phyloP scores from a whole-genome alignment of 345 rosid species.

The Dipteronia dyeriana region DNA sequence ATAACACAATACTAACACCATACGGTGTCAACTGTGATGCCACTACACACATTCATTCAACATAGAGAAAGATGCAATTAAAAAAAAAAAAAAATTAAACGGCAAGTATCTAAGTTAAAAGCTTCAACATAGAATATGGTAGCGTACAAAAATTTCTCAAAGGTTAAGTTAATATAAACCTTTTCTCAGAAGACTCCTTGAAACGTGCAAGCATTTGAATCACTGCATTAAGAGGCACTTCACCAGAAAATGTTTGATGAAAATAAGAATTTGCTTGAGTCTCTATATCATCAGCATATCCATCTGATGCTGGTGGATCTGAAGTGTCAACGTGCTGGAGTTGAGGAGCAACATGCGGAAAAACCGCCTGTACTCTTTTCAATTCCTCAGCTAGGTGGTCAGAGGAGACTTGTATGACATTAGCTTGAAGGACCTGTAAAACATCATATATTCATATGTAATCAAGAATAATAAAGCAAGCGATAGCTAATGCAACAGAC shows the following conservation, averaged over 20 bases:
- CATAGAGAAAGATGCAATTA: neutral
- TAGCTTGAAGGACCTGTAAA: conserved; percentile 36
- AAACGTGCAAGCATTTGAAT: conserved; percentile 42
- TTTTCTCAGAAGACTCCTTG: conserved; percentile 36
- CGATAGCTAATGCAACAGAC: neutral
- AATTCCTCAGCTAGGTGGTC: conserved; percentile 34
- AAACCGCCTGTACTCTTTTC: conserved; percentile 20
- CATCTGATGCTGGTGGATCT: conserved; percentile 30
- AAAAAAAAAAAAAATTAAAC: neutral
- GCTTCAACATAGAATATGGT: neutral
- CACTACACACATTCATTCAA: neutral
- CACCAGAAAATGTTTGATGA: conserved; percentile 42
- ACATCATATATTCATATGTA: neutral
- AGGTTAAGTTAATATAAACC: conserved; percentile 16
- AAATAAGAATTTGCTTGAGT: conserved; percentile 40
- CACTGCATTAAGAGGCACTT: conserved; percentile 32
- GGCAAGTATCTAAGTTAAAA: neutral
- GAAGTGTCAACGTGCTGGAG: conserved; percentile 33
- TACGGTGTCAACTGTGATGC: neutral
- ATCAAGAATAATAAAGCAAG: neutral
- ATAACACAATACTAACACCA: neutral
- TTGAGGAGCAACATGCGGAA: conserved; percentile 24
- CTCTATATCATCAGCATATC: conserved; percentile 39
- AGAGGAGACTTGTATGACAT: conserved; percentile 21
- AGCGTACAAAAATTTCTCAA: neutral